Base-by-base conservation (phyloP, 345 rosid genomes). In the Eucalyptus marginata region DNA sequence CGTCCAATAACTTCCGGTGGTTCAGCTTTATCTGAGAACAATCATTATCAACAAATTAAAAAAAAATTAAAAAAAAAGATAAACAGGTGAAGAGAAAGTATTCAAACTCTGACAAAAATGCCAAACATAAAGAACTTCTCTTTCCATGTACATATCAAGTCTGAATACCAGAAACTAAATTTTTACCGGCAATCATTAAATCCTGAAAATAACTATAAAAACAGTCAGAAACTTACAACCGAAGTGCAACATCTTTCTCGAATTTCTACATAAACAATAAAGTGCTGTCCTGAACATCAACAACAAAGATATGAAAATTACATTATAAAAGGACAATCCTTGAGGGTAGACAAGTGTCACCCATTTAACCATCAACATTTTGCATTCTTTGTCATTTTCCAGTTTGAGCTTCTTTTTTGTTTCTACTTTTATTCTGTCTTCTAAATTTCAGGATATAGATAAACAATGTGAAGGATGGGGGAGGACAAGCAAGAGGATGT, bases 1-100 rank as follows among this genome's bases (percentile, higher is more conserved):
- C 98, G 93, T 97, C 99, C 80, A 97, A 93, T 91, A 97, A 92
- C 95, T 95, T 96, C 49, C 98, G 93, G 89, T 97, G 99, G 90
- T 95, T 97, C 92, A 98, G 90, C 92, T 98, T 98, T 90, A 98
- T 93, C 98, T 97, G 94, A 86, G 29, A 86, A 86, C 17, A 50
- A 52, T 16, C 62, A 10, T 31, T 58, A 51, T 58, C 46, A 33
- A 33, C 54, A 51, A 50, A 51, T 51, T 4, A 49, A 14, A n/a
- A n/a, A n/a, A n/a, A n/a, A n/a, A n/a, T n/a, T n/a, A n/a, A n/a
- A 49, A 50, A 16, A 1, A 86, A 8, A 31, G 20, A 50, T 27
- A 86, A 86, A 50, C 59, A 51, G 62, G 13, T 31, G 59, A 86
- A 20, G 22, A 50, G 59, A 86, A 68, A 7, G 46, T 33, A 20